phyloP scores from a whole-genome alignment of 352 stramenopile genomes.

The Blastocystis sp. region DNA sequence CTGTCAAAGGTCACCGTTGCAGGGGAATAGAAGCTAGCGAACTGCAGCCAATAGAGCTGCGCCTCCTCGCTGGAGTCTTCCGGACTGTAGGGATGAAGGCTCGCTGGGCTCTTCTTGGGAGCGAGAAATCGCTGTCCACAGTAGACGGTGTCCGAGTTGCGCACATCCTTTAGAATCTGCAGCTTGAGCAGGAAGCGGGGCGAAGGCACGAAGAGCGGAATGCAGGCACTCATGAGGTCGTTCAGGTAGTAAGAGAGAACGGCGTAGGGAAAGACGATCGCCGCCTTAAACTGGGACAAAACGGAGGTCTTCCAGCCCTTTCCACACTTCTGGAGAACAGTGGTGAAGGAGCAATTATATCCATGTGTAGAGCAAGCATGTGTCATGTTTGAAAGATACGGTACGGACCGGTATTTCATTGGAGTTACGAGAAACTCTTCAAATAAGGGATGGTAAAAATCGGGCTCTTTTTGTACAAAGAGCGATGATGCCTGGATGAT shows the following conservation, averaged over 20 bases:
- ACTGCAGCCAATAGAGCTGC: constrained; percentile 1
- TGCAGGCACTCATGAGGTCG: neutral
- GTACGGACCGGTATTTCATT: neutral
- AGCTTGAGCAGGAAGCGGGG: neutral
- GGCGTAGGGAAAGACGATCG: constrained; percentile 42
- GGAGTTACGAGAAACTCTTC: neutral
- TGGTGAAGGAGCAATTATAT: neutral
- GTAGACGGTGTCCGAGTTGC: neutral
- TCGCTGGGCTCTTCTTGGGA: neutral
- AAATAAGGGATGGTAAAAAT: neutral
- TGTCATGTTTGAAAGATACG: neutral
- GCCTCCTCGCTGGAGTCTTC: neutral
- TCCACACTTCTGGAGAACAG: neutral
- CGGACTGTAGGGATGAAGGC: neutral
- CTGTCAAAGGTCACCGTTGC: neutral
- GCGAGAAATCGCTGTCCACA: neutral
- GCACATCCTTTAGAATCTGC: neutral
- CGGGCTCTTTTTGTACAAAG: neutral
- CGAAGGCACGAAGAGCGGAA: constrained; percentile 30
- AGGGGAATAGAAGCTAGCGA: constrained; percentile 1
- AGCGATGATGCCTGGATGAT: neutral
- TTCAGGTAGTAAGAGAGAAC: constrained; percentile 32
- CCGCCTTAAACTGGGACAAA: neutral
- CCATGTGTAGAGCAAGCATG: neutral
- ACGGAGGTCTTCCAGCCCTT: neutral